These are phyloP conservation scores for Xanthoceras sorbifolium DNA, from an alignment of 345 rosid genomes.

Conservation along the genomic window DNA sequence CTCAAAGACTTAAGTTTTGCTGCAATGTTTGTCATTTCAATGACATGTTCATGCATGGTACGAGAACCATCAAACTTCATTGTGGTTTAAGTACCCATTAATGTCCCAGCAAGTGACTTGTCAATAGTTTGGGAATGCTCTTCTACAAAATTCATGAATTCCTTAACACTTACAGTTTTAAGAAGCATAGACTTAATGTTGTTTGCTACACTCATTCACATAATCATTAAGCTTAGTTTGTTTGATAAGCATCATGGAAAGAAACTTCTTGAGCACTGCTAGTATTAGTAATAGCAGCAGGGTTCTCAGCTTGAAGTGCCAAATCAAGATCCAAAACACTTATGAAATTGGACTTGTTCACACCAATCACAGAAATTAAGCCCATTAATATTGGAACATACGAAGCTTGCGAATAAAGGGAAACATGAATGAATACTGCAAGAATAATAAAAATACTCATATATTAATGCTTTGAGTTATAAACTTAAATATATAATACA, in stretches of 20 bases:
- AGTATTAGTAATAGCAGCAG: too few species aligned
- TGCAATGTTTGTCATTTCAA: slow-evolving; percentile 12
- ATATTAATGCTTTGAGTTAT: too few species aligned
- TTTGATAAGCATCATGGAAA: not conserved
- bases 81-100: too few species aligned
- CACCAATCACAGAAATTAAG: not conserved
- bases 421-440: not conserved
- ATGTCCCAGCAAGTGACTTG: slow-evolving; percentile 22
- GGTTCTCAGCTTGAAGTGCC: too few species aligned
- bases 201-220: too few species aligned
- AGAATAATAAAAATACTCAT: too few species aligned
- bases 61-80: slow-evolving; percentile 23
- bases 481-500: too few species aligned
- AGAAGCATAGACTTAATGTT: too few species aligned
- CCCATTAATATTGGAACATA: not conserved
- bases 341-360: not conserved
- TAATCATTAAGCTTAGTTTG: too few species aligned
- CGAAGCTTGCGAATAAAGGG: not conserved
- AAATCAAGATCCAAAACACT: not conserved
- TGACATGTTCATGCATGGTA: slow-evolving; percentile 12
- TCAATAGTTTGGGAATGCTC: not conserved
- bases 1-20: not conserved
- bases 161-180: not conserved
- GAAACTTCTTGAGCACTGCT: not conserved
- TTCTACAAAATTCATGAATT: slow-evolving; percentile 7